Percentiles rank a stretch among this genome's conserved stretches.
Evolutionary conservation across 2,329 filamentous ascomycete genomes (phyloP).

Genomic region (Plenodomus tracheiphilus): DNA sequence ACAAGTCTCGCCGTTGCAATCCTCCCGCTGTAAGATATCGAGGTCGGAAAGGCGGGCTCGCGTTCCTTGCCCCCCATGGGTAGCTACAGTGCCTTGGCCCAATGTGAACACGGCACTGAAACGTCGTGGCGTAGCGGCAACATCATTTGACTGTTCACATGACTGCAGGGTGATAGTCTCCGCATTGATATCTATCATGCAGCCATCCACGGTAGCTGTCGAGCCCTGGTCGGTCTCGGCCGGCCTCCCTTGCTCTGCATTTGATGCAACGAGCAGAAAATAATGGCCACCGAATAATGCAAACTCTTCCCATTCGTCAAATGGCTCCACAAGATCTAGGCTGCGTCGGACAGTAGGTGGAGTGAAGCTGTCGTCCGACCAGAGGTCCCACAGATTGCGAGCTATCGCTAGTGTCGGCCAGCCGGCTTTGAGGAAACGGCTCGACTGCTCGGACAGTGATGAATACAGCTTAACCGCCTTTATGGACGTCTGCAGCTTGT

Average conservation of each 20-base stretch:
- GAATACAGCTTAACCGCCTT: slow-evolving; percentile 73
- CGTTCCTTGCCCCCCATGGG: slow-evolving; percentile 52
- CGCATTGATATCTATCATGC: slow-evolving; percentile 5
- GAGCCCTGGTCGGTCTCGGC: slow-evolving; percentile 8
- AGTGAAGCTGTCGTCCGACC: slow-evolving; percentile 72
- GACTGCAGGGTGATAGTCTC: slow-evolving; percentile 19
- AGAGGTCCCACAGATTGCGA: slow-evolving; percentile 79
- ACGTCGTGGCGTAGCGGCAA: slow-evolving; percentile 36
- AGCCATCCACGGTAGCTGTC: slow-evolving; percentile 4
- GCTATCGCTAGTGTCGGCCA: slow-evolving; percentile 64
- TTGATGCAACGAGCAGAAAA: slow-evolving; percentile 71
- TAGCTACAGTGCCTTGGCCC: slow-evolving; percentile 35
- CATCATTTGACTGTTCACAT: slow-evolving; percentile 11
- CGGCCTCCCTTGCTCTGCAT: slow-evolving; percentile 22
- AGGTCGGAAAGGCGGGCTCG: slow-evolving; percentile 54
- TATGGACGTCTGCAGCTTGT: slow-evolving; percentile 78
- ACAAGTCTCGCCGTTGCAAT: slow-evolving; percentile 21
- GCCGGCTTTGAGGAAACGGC: slow-evolving; percentile 69
- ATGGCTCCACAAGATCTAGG: slow-evolving; percentile 75
- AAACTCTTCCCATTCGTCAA: slow-evolving; percentile 97
- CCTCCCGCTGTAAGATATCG: slow-evolving; percentile 40
- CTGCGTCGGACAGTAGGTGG: slow-evolving; percentile 59
- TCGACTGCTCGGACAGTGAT: slow-evolving; percentile 64
- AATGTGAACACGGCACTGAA: slow-evolving; percentile 46
- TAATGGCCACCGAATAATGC: slow-evolving; percentile 84